Percentiles rank a stretch among this genome's conserved stretches.
phyloP scores from a whole-genome alignment of 1,284 basidiomycete genomes.

The Leccinum fuscescens region DNA sequence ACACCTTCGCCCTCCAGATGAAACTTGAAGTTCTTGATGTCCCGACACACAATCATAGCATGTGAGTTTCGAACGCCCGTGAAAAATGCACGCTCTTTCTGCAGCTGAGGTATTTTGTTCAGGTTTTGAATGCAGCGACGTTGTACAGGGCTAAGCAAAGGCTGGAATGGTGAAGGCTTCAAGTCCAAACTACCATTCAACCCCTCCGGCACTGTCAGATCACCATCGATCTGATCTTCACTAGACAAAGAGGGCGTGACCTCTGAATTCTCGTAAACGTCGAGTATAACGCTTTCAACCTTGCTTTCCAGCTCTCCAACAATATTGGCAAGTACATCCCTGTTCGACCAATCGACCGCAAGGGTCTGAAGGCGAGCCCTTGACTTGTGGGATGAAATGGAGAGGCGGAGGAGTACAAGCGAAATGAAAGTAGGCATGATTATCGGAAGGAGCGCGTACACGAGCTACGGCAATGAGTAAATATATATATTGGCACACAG shows the following conservation, averaged over 20 bases:
- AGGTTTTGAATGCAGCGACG: conserved; percentile 47
- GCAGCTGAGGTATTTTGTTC: conserved; percentile 62
- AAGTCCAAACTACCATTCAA: conserved; percentile 8
- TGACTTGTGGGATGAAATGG: conserved; percentile 53
- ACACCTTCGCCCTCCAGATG: conserved; percentile 63
- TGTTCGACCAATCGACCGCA: conserved; percentile 46
- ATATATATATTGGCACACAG: not conserved
- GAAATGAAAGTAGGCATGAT: conserved; percentile 60
- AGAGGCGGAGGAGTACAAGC: conserved; percentile 49
- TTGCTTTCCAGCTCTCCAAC: conserved; percentile 56
- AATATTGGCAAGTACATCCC: conserved; percentile 48
- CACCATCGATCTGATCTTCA: not conserved
- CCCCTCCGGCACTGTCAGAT: conserved; percentile 7
- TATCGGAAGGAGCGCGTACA: conserved; percentile 58
- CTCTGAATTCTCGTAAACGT: conserved; percentile 30
- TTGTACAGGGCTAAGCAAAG: conserved; percentile 56
- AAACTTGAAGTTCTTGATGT: conserved; percentile 54
- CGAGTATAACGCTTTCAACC: conserved; percentile 51
- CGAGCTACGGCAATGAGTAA: conserved; percentile 42
- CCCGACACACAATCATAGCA: conserved; percentile 65
- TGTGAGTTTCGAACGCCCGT: conserved; percentile 60
- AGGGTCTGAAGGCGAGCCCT: conserved; percentile 58
- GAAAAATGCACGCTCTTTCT: conserved; percentile 68
- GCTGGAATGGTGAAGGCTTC: conserved; percentile 35
- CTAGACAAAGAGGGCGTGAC: conserved; percentile 1